A percentile compares a stretch with the other conserved stretches of the same genome.
Evolutionary conservation across 2,329 filamentous ascomycete genomes (phyloP).

Genomic region (Aspergillus costaricaensis): DNA sequence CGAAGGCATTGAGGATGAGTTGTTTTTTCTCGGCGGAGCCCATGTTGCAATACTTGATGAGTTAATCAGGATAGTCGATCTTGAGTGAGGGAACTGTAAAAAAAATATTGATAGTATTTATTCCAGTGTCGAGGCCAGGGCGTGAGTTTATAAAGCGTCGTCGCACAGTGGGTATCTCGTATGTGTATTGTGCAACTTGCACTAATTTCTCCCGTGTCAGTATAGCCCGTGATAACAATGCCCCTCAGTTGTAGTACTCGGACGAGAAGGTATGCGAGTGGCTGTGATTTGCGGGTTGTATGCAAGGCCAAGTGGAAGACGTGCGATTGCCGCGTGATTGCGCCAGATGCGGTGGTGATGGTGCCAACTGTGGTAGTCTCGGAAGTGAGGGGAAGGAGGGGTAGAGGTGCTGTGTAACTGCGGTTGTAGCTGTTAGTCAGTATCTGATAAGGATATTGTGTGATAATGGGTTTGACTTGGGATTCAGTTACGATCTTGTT

Average conservation of each 20-base stretch:
- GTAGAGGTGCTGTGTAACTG: background rate
- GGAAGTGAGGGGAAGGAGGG: background rate
- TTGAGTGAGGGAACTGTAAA: too few species aligned
- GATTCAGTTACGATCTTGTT: too few species aligned
- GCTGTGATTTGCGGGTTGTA: background rate
- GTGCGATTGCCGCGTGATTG: slow-evolving; percentile 13
- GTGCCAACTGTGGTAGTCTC: background rate
- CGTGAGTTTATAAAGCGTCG: too few species aligned
- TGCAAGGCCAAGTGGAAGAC: background rate
- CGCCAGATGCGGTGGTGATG: slow-evolving; percentile 14
- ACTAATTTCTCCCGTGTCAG: too few species aligned
- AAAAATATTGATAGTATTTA: too few species aligned
- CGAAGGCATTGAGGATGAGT: slow-evolving; percentile 52
- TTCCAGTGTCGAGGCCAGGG: too few species aligned
- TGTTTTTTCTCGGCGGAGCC: slow-evolving; percentile 30
- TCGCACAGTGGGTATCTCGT: too few species aligned
- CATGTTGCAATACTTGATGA: background rate
- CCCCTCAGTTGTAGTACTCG: background rate
- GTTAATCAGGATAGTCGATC: too few species aligned
- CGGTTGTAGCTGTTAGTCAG: too few species aligned
- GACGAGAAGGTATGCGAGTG: background rate
- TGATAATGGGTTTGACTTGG: too few species aligned
- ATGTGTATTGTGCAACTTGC: too few species aligned
- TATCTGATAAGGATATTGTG: too few species aligned
- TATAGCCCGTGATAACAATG: background rate